Conservation (phyloP, 2,329 filamentous ascomycete genomes). For the Talaromyces islandicus region DNA sequence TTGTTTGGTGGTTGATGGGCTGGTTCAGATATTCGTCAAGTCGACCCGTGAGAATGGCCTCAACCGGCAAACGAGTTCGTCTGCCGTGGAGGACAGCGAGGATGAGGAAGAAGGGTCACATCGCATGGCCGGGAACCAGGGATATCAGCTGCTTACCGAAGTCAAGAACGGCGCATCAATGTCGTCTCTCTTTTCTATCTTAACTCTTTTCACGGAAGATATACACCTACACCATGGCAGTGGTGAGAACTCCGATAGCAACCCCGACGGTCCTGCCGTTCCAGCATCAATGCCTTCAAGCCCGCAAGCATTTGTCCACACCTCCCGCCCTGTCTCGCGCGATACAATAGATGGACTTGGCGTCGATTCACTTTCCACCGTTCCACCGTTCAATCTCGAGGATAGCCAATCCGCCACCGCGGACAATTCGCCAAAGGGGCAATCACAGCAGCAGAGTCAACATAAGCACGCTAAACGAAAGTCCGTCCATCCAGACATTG, state of each 20-base stretch:
- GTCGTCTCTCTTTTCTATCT: conserved; percentile 96
- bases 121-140: conserved; percentile 59
- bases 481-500: conserved; percentile 92
- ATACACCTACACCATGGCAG: conserved; percentile 67
- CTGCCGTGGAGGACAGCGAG: conserved; percentile 49
- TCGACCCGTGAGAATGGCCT: conserved; percentile 54
- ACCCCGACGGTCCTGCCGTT: conserved; percentile 19
- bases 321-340: conserved; percentile 19
- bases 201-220: conserved; percentile 95
- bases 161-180: conserved; percentile 97
- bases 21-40: conserved; percentile 98
- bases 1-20: conserved; percentile 90
- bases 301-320: conserved; percentile 25
- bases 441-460: conserved; percentile 17
- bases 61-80: conserved; percentile 34
- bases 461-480: conserved; percentile 42
- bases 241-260: conserved; percentile 41
- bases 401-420: conserved; percentile 16
- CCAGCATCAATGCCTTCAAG: conserved; percentile 36
- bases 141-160: conserved; percentile 91
- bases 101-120: conserved; percentile 67
- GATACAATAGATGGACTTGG: conserved; percentile 17
- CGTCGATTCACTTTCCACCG: conserved; percentile 46
- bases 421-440: conserved; percentile 17
- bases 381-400: conserved; percentile 73